Conservation (phyloP, 129 eudicot genomes). For the Chrysanthemum seticuspe region DNA sequence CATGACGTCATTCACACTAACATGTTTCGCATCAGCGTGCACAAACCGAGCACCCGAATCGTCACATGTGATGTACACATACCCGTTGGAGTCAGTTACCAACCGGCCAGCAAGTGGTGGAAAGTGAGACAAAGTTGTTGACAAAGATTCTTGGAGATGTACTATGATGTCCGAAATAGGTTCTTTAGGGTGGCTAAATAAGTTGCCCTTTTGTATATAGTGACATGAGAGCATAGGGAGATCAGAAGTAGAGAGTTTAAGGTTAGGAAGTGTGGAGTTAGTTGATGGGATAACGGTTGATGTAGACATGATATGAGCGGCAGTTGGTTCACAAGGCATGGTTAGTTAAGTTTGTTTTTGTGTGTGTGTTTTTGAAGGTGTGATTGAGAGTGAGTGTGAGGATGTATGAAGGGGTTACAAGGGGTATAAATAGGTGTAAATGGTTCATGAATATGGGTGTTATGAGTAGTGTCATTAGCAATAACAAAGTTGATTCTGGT, state of each 20-base stretch:
- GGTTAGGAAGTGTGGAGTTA: constrained; percentile 37
- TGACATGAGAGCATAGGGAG: constrained; percentile 90
- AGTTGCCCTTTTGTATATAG: constrained; percentile 80
- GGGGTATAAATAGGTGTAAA: constrained; percentile 33
- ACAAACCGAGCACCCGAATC: constrained; percentile 70
- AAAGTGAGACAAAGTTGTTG: constrained; percentile 49
- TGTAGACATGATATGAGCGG: constrained; percentile 36
- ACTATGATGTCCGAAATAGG: constrained; percentile 37
- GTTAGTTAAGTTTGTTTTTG: neutral
- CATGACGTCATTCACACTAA: constrained; percentile 40
- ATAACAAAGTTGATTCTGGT: constrained; percentile 32
- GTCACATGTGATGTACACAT: constrained; percentile 64
- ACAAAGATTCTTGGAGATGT: constrained; percentile 40
- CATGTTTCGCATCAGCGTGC: constrained; percentile 45
- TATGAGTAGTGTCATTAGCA: constrained; percentile 17
- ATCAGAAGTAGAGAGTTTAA: constrained; percentile 74
- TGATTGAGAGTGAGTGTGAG: constrained; percentile 16
- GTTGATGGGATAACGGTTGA: constrained; percentile 43
- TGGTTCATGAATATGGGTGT: constrained; percentile 37
- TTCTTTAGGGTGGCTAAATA: constrained; percentile 47
- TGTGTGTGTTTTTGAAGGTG: neutral
- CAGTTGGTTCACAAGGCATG: constrained; percentile 42
- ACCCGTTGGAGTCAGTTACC: constrained; percentile 51
- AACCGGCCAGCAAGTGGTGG: constrained; percentile 86
- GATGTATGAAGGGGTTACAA: neutral